Percentiles rank a stretch among this genome's conserved stretches.
Evolutionary conservation across 2,329 filamentous ascomycete species (phyloP).

Genomic region (Cladobotryum mycophilum): DNA sequence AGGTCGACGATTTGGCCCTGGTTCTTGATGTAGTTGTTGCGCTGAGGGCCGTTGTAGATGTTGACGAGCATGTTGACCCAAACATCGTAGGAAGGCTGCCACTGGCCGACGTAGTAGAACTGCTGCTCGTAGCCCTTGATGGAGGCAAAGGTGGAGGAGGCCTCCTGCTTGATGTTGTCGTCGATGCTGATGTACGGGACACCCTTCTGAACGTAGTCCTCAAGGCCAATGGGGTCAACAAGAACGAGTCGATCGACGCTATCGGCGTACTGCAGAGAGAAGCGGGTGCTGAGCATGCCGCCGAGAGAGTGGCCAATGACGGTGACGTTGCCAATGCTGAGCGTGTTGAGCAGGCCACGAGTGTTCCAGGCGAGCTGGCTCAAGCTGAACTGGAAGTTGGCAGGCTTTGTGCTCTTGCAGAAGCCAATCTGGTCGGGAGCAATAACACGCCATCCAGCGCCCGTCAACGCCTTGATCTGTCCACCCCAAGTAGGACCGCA

Average conservation of each 20-base stretch:
- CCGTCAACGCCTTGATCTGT: conserved; percentile 37
- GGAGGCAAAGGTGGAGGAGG: conserved; percentile 34
- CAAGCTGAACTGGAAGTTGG: conserved; percentile 45
- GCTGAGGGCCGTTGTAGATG: conserved; percentile 41
- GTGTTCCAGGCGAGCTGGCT: conserved; percentile 47
- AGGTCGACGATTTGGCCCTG: conserved; percentile 49
- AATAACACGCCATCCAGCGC: conserved; percentile 44
- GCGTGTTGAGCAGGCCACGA: conserved; percentile 36
- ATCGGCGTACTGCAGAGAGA: conserved; percentile 43
- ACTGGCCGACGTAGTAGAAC: conserved; percentile 43
- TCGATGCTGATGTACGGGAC: conserved; percentile 42
- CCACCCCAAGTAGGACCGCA: conserved; percentile 47
- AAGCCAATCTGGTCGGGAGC: conserved; percentile 50
- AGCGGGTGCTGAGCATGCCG: conserved; percentile 48
- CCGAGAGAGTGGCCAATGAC: conserved; percentile 51
- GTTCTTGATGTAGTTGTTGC: conserved; percentile 37
- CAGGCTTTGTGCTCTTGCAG: conserved; percentile 50
- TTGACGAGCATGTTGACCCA: conserved; percentile 51
- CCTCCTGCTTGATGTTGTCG: conserved; percentile 30
- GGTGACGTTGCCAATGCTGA: conserved; percentile 37
- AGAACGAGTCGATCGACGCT: conserved; percentile 38
- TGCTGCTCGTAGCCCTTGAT: conserved; percentile 42
- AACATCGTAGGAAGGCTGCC: conserved; percentile 43
- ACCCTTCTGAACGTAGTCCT: conserved; percentile 45
- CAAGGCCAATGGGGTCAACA: conserved; percentile 47